phyloP scores from a whole-genome alignment of 257 asterid genomes.

The Solanum medicagineum region DNA sequence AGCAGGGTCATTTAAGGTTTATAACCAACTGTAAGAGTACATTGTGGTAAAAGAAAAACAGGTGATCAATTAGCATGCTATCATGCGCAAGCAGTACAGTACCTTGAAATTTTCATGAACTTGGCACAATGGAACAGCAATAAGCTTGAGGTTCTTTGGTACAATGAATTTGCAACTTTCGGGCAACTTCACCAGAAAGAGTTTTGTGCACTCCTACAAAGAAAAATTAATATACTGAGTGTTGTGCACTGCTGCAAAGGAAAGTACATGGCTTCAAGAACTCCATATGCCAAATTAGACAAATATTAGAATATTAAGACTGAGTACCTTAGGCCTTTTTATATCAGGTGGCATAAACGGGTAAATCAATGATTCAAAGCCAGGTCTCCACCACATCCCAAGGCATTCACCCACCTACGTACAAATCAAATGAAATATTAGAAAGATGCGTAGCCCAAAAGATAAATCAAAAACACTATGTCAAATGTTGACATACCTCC shows the following conservation, averaged over 20 bases:
- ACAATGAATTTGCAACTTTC: conserved; percentile 61
- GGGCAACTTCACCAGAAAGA: conserved; percentile 77
- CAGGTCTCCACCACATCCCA: conserved; percentile 88
- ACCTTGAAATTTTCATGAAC: conserved; percentile 59
- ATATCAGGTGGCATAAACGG: conserved; percentile 58
- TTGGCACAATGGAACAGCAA: conserved; percentile 69
- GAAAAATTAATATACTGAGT: conserved; percentile 3
- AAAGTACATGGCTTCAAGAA: neutral
- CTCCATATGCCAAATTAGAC: neutral
- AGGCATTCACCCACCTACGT: conserved; percentile 72
- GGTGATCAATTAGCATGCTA: neutral
- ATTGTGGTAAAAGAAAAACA: neutral
- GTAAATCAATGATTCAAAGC: conserved; percentile 45
- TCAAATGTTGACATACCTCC: conserved; percentile 37
- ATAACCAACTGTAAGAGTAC: neutral
- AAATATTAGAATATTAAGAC: neutral
- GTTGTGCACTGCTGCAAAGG: conserved; percentile 53
- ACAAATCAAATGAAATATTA: neutral
- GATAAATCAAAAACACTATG: neutral
- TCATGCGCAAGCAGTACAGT: neutral
- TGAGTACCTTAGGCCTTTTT: conserved; percentile 57
- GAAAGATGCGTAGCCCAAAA: neutral
- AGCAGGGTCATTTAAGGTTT: neutral
- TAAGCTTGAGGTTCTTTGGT: conserved; percentile 57
- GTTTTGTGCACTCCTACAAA: conserved; percentile 58